Evolutionary conservation across 768 basidiomycete genomes (phyloP).

Genomic region (Macrocybe gigantea): DNA sequence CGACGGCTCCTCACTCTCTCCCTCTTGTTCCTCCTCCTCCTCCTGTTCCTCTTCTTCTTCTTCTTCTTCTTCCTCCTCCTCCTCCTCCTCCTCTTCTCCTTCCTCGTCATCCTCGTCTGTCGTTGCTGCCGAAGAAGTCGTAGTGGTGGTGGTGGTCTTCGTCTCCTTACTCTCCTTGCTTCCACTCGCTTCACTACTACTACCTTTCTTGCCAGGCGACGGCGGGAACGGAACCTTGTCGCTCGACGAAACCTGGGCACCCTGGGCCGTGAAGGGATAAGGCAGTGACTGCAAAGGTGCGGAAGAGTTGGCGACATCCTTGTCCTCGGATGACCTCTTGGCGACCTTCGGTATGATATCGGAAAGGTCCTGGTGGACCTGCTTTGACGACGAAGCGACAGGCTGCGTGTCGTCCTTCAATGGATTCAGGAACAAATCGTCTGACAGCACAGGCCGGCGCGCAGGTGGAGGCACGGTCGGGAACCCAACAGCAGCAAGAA

Average conservation of each 20-base stretch:
- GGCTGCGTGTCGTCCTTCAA: slow-evolving; percentile 14
- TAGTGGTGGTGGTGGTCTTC: slow-evolving; percentile 13
- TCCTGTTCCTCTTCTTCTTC: slow-evolving; percentile 21
- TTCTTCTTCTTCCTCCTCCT: slow-evolving; percentile 11
- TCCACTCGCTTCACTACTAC: slow-evolving; percentile 12
- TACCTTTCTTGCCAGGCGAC: slow-evolving; percentile 39
- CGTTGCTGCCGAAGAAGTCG: too few relatives aligned
- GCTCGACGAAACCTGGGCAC: slow-evolving; percentile 54
- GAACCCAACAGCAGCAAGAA: slow-evolving; percentile 54
- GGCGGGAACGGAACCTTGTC: slow-evolving; percentile 76
- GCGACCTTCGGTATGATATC: slow-evolving; percentile 40
- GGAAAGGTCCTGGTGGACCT: slow-evolving; percentile 12
- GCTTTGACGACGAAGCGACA: background rate
- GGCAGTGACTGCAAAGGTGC: slow-evolving; percentile 48
- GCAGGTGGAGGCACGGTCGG: slow-evolving; percentile 46
- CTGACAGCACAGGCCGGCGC: slow-evolving; percentile 51
- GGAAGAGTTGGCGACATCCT: slow-evolving; percentile 25
- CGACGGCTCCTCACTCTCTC: slow-evolving; percentile 44
- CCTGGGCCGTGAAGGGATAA: slow-evolving; percentile 66
- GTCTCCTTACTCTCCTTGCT: slow-evolving; percentile 8
- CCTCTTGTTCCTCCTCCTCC: slow-evolving; percentile 32
- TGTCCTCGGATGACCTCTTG: slow-evolving; percentile 43
- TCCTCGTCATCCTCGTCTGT: slow-evolving; percentile 11
- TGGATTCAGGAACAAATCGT: slow-evolving; percentile 61
- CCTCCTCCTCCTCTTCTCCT: slow-evolving; percentile 5